Evolutionary conservation across 805 yeast genomes (phyloP).

Genomic region (Spathaspora girioi): DNA sequence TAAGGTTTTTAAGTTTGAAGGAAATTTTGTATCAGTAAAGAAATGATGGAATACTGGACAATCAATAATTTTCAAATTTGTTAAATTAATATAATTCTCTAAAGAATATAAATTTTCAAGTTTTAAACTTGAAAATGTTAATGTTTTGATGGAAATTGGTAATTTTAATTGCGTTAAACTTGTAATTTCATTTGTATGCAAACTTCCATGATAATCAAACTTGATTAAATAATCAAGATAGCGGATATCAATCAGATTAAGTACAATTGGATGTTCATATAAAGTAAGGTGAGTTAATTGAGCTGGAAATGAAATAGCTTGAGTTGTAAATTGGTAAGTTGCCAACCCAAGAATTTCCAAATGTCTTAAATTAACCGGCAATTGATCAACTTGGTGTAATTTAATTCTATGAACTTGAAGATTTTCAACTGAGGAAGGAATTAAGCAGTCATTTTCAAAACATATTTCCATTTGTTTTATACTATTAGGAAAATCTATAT

Average conservation of each 20-base stretch:
- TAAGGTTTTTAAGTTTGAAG: background rate
- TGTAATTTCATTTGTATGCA: background rate
- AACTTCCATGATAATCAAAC: constrained; percentile 1
- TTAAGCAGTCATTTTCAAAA: background rate
- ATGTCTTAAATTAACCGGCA: background rate
- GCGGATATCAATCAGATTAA: background rate
- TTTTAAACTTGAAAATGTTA: background rate
- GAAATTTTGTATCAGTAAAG: constrained; percentile 1
- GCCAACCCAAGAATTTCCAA: background rate
- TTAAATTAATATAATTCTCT: background rate
- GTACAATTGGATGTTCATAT: background rate
- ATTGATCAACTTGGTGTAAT: background rate
- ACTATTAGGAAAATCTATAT: background rate
- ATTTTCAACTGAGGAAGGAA: background rate
- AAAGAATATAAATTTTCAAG: background rate
- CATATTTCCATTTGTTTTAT: background rate
- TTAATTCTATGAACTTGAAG: background rate
- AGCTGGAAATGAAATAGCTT: background rate
- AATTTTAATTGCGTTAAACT: background rate
- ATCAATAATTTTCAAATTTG: background rate
- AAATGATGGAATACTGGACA: constrained; percentile 4
- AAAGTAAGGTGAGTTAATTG: background rate
- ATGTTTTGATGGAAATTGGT: background rate
- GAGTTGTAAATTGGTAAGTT: background rate
- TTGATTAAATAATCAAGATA: background rate